Conservation (phyloP, 192 early-diverging fungal genomes). For the Backusella australiensis region DNA sequence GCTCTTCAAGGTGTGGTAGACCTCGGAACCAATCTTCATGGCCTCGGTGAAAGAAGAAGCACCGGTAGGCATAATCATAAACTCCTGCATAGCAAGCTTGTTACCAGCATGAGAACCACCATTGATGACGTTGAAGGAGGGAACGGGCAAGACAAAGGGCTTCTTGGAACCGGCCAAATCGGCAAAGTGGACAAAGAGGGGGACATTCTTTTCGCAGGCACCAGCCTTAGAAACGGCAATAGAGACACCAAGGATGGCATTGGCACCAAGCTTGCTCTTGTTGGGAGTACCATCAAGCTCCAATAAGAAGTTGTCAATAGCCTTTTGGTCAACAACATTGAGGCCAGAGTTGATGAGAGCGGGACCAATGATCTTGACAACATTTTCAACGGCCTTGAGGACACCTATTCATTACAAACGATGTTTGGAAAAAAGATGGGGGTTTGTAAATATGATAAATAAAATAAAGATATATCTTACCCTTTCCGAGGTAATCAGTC, state of each 20-base stretch:
- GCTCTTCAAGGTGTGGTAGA: slow-evolving; percentile 94
- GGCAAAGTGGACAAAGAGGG: slow-evolving; percentile 93
- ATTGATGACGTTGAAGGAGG: slow-evolving; percentile 99
- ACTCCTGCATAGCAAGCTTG: slow-evolving; percentile 99
- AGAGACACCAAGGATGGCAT: slow-evolving; percentile 98
- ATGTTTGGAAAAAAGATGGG: background rate
- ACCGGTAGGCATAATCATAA: slow-evolving; percentile 99
- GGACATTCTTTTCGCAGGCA: slow-evolving; percentile 90
- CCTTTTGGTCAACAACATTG: slow-evolving; percentile 83
- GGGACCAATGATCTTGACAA: slow-evolving; percentile 87
- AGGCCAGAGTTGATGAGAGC: slow-evolving; percentile 79
- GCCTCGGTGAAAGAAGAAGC: slow-evolving; percentile 91
- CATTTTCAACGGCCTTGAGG: slow-evolving; percentile 84
- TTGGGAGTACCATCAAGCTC: slow-evolving; percentile 93
- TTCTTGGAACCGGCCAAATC: slow-evolving; percentile 82
- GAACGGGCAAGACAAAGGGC: slow-evolving; percentile 92
- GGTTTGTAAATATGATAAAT: no score
- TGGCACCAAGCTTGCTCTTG: slow-evolving; percentile 96
- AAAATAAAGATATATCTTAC: background rate
- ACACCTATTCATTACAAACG: slow-evolving; percentile 61
- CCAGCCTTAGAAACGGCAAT: slow-evolving; percentile 95
- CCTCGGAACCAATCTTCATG: slow-evolving; percentile 97
- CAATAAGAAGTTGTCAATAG: slow-evolving; percentile 89
- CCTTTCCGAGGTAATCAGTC: slow-evolving; percentile 76
- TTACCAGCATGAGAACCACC: slow-evolving; percentile 99